Base-by-base conservation (phyloP, 2,329 filamentous ascomycete species). In the Chrysoporthe austroafricana region DNA sequence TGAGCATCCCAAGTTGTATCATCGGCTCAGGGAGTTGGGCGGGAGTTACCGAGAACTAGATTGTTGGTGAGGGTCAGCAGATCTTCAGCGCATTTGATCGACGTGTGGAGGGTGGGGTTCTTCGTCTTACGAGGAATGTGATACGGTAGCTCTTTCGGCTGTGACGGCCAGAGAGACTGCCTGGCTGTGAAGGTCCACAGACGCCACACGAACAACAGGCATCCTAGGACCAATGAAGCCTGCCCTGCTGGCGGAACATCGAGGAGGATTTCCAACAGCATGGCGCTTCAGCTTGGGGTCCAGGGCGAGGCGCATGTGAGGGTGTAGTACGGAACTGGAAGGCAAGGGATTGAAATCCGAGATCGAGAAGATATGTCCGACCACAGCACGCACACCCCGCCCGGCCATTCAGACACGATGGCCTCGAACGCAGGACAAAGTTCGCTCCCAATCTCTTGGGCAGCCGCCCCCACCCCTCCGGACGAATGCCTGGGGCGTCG, bases 121-220 rank as follows among this genome's bases (percentile, higher is more conserved):
- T 9, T 32, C 34, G 44, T 62, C 61, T 50, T 39, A 62, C 61
- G 18, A 21, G 61, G 61, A 7, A 62, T 62, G 32, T 39, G 46
- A 32, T 62, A 62, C 18, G 61, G 61, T 18, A 62, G 13, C n/a
- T 52, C 61, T 34, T 62, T 62, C 2, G 61, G 61, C 61, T 50
- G 43, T 7, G 61, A 52, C 16, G 61, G 61, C 44, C 46, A 42
- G 1, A 62, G 34, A 34, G 26, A 42, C 4, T 50, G 43, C 16
- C 32, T 62, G 44, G 46, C 34, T 9, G 61, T 62, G 61, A 62
- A 62, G 11, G 43, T 62, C 61, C 61, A 62, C 4, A 62, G 44
- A n/a, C 46, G 61, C 61, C 61, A 62, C 43, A 62, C 18, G 44
- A 50, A 36, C 7, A 62, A 36, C 21, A 52, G 18, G 34, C 44